Base-by-base conservation (phyloP, 2,329 filamentous ascomycete genomes). In the Tolypocladium ophioglossoides region DNA sequence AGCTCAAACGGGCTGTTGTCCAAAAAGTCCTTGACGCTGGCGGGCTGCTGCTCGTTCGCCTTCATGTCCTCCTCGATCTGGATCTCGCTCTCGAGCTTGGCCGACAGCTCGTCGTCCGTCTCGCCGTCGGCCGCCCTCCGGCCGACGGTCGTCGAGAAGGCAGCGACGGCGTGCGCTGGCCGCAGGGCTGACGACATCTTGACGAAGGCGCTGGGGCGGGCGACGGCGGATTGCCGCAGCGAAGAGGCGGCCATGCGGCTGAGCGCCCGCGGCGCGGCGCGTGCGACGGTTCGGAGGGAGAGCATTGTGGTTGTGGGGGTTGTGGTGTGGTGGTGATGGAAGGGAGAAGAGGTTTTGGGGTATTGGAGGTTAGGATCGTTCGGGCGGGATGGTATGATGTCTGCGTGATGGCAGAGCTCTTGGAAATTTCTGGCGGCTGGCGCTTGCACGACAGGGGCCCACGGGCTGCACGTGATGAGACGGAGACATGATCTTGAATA, bases 71-170 rank as follows among this genome's bases (percentile, higher is more conserved):
- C 82, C 79, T 97, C 94, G 67, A 95, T 84, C 70, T 84, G 75
- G 61, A 95, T 78, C 76, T 96, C 91, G 67, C 83, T 85, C 61
- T 89, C 83, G 51, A 99, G 82, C 81, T 97, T 97, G 56, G 84
- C 83, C 41, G 85, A 81, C 53, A 99, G 84, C 74, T 96, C 90
- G 61, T 86, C 78, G 66, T 95, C 89, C 58, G 80, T 82, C 68
- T 82, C 78, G 50, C 66, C 68, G 44, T 60, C 63, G 20, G 72
- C 61, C 5, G 73, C 69, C 54, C 70, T 69, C 59, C 77, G 74
- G 57, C 75, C 62, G 35, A 57, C 58, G 18, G 69, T 67, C 27
- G 71, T 70, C 32, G 78, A 80, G 64, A 81, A 82, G 52, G 73
- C 68, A 14, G 77, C 73, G 66, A 74, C 69, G 56, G 71, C 44